phyloP scores from a whole-genome alignment of 768 basidiomycete genomes.

The Plicaturopsis crispa region DNA sequence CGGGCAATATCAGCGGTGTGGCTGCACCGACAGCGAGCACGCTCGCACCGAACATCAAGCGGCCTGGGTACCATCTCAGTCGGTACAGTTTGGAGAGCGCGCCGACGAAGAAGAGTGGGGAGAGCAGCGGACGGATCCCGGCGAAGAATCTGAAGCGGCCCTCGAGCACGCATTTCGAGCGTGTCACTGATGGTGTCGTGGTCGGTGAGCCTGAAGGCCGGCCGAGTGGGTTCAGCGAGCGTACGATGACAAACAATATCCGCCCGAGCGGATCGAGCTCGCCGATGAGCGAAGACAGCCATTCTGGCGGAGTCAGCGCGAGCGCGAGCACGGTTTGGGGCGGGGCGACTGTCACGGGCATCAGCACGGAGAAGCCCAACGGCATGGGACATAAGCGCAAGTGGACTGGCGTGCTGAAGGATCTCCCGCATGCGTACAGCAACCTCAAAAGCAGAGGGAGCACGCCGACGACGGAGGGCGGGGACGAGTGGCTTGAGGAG shows the following conservation, averaged over 20 bases:
- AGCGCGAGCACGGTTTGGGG: no score
- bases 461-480: conserved; percentile 13
- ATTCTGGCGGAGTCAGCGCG: no score
- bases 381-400: conserved; percentile 10
- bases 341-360: conserved; percentile 2
- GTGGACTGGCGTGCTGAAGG: conserved; percentile 31
- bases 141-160: conserved; percentile 1
- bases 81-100: no score
- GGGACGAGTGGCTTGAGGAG: conserved; percentile 12
- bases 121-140: background rate
- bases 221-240: no score
- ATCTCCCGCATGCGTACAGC: conserved; percentile 24
- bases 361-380: background rate
- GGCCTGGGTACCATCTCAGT: conserved; percentile 59
- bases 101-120: conserved; percentile 3
- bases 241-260: no score
- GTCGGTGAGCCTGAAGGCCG: no score
- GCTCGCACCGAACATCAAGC: conserved; percentile 50
- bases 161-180: background rate
- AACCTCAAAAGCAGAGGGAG: conserved; percentile 8
- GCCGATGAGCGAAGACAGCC: no score
- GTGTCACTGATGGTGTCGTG: no score
- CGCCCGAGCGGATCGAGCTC: no score
- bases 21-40: conserved; percentile 44
- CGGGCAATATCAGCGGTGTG: conserved; percentile 55